These are phyloP conservation scores for Postia placenta DNA, from an alignment of 768 basidiomycete genomes.

Conservation along the genomic window DNA sequence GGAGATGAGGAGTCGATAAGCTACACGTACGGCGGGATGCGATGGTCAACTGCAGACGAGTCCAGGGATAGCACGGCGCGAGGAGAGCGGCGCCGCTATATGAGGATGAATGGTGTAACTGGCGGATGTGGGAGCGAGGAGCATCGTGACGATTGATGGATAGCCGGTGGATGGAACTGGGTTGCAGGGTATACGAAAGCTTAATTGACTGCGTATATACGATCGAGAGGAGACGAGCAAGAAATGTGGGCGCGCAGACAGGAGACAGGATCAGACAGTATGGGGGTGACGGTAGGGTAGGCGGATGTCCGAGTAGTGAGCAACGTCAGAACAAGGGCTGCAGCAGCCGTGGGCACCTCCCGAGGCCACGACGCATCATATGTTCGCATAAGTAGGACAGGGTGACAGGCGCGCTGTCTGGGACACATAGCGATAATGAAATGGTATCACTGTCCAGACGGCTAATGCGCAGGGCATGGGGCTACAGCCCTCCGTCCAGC, in stretches of 20 bases:
- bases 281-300: neutral
- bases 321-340: neutral
- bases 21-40: neutral
- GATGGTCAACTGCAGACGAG: neutral
- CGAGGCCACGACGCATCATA: neutral
- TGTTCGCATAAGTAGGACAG: slow-evolving; percentile 2
- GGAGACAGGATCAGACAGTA: neutral
- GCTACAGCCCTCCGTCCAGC: slow-evolving; percentile 24
- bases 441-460: slow-evolving; percentile 2
- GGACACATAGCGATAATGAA: slow-evolving; percentile 6
- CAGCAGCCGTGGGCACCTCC: neutral
- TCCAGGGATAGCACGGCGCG: neutral
- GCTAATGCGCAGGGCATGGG: slow-evolving; percentile 6
- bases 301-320: slow-evolving; percentile 1
- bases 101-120: neutral
- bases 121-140: neutral
- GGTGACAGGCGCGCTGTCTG: neutral
- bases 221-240: neutral
- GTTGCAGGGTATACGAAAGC: slow-evolving; percentile 15
- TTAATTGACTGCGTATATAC: slow-evolving; percentile 8
- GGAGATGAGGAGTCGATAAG: neutral
- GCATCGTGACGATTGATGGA: neutral
- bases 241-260: neutral
- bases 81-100: neutral
- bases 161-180: neutral